These are phyloP conservation scores for Cyclotella baltica DNA, from an alignment of 108 stramenopile species.

Conservation along the genomic window DNA sequence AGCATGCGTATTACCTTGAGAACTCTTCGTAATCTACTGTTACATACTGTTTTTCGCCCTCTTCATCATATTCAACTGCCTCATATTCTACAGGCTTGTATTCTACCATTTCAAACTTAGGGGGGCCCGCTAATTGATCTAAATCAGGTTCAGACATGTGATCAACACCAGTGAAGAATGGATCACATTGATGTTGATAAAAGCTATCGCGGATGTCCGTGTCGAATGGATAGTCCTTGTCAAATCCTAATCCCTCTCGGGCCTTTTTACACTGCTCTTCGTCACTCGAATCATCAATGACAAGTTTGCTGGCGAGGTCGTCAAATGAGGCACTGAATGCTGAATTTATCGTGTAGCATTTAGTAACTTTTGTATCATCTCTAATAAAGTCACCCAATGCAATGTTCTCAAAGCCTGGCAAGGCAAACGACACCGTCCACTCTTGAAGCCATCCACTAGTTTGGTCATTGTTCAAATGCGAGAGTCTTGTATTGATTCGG, in stretches of 20 bases:
- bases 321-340: constrained; percentile 21
- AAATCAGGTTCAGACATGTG: background rate
- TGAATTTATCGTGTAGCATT: background rate
- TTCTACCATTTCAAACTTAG: background rate
- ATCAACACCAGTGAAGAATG: background rate
- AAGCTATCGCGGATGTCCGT: constrained; percentile 14
- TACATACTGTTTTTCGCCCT: background rate
- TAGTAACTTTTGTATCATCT: background rate
- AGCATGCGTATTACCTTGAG: background rate
- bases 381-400: background rate
- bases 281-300: constrained; percentile 6
- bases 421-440: background rate
- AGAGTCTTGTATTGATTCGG: too few relatives aligned
- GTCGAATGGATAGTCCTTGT: constrained; percentile 9
- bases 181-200: background rate
- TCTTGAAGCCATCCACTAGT: background rate
- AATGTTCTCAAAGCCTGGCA: background rate
- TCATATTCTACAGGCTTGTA: background rate
- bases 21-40: background rate
- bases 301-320: background rate
- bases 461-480: too few relatives aligned
- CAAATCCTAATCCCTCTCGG: constrained; percentile 9
- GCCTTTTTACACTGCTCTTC: constrained; percentile 2
- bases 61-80: too few relatives aligned
- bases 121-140: background rate